Evolutionary conservation across 768 basidiomycete species (phyloP), one percentile per base, ranked within the genome.

Genomic region (Phylloporus sp.): DNA sequence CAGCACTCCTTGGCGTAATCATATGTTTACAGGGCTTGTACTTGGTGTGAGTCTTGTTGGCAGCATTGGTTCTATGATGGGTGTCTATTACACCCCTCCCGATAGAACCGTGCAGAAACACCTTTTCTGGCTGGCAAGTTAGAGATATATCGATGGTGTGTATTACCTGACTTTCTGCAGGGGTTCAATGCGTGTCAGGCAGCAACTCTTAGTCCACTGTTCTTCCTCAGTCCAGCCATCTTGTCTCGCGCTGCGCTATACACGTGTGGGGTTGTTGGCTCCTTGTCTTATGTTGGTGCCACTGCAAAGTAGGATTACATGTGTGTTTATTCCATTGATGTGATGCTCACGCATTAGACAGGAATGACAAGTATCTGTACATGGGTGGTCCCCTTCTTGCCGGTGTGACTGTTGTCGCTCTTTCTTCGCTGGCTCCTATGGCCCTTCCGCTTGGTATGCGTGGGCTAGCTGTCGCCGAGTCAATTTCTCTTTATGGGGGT

Each of bases 381-480:
- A 80, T 91, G 72, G 92, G 91, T 27, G 91, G 89, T 9, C 91
- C 91, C 5, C 81, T 95, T 39, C 78, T 95, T 26, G 92, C 91
- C 15, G 92, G 92, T 50, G 81, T 95, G 11, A 89, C 89, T 13
- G 90, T 94, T 18, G 88, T 95, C 18, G 89, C 91, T 22, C 77
- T 92, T 27, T 84, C 85, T 62, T 86, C 85, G n/a, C 72, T 95
- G 38, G 92, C 92, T 10, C 92, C 92, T 0, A 85, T 95, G 84
- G 81, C 86, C 18, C 80, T 94, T n/a, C 90, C 91, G 12, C 80
- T 91, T 57, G 88, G 89, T 48, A 69, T 91, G 53, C 84, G 91
- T 40, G 78, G 81, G 24, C 78, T 95, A 32, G 87, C 88, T 5
- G 67, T 91, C 42, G 76, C 85, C 6, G 91, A 95, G 70, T 70